phyloP scores from a whole-genome alignment of 495 filamentous ascomycete species.

The Diplogelasinospora grovesii region DNA sequence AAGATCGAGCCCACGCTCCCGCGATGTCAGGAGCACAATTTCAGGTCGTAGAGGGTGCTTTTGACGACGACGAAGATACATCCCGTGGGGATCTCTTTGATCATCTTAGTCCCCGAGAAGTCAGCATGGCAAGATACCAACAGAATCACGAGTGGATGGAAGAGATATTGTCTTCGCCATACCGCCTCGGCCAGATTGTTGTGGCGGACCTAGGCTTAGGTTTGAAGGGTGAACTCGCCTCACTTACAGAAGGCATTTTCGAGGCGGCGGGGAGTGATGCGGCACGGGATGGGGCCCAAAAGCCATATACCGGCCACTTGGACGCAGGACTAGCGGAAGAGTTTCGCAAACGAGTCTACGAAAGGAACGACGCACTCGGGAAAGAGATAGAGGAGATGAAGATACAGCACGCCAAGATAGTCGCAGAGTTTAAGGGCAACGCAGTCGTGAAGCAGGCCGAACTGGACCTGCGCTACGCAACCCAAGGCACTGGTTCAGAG shows the following conservation, averaged over 20 bases:
- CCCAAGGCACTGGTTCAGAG: slow-evolving; percentile 51
- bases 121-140: slow-evolving; percentile 74
- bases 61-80: slow-evolving; percentile 86
- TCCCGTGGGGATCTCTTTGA: slow-evolving; percentile 83
- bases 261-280: slow-evolving; percentile 54
- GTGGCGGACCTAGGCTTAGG: slow-evolving; percentile 83
- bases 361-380: slow-evolving; percentile 57
- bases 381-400: slow-evolving; percentile 80
- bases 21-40: slow-evolving; percentile 16
- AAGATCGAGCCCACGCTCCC: slow-evolving; percentile 20
- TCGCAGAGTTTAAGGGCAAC: slow-evolving; percentile 66
- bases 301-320: slow-evolving; percentile 53
- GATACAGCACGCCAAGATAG: slow-evolving; percentile 62
- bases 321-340: slow-evolving; percentile 63
- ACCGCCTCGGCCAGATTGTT: slow-evolving; percentile 72
- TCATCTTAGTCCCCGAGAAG: slow-evolving; percentile 76
- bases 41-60: slow-evolving; percentile 42
- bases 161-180: slow-evolving; percentile 86
- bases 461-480: slow-evolving; percentile 49
- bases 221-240: slow-evolving; percentile 74
- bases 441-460: slow-evolving; percentile 60
- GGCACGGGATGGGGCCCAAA: slow-evolving; percentile 37
- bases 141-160: slow-evolving; percentile 99
- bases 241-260: slow-evolving; percentile 72
- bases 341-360: slow-evolving; percentile 66